These are phyloP conservation scores for Chimonanthus praecox DNA, from an alignment of 164 flowering plant genomes.

Conservation along the genomic window DNA sequence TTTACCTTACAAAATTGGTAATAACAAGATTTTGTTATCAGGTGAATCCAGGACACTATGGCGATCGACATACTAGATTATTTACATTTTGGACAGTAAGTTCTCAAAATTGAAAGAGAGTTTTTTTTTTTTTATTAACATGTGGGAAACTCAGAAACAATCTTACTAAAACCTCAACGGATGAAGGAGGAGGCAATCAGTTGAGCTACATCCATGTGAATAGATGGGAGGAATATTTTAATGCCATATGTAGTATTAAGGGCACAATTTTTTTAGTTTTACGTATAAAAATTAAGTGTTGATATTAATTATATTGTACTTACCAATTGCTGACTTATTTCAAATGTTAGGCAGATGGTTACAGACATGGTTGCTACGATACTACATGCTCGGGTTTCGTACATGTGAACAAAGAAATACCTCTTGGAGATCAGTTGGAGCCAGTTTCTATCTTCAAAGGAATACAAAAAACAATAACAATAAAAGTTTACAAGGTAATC, in stretches of 20 bases:
- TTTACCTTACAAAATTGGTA: no score
- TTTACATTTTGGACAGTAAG: conserved; percentile 1
- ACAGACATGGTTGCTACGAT: not conserved
- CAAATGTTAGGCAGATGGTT: not conserved
- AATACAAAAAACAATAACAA: not conserved
- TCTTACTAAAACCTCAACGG: no score
- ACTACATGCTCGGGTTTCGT: not conserved
- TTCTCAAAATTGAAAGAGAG: no score
- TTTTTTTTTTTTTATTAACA: not conserved
- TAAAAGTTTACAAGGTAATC: no score
- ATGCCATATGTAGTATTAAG: not conserved
- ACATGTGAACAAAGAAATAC: not conserved
- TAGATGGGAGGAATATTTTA: not conserved
- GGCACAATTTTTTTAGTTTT: not conserved
- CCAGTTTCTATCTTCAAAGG: not conserved
- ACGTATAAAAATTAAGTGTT: not conserved
- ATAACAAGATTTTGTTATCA: not conserved
- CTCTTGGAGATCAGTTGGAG: not conserved
- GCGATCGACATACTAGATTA: not conserved
- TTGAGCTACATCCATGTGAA: not conserved
- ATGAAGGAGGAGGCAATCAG: no score
- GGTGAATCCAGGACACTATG: not conserved
- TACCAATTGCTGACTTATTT: no score
- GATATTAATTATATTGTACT: no score
- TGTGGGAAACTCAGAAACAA: not conserved